Evolutionary conservation across 306 rosid genomes (phyloP), one percentile per base, ranked within the genome.

Genomic region (Arachis stenosperma): DNA sequence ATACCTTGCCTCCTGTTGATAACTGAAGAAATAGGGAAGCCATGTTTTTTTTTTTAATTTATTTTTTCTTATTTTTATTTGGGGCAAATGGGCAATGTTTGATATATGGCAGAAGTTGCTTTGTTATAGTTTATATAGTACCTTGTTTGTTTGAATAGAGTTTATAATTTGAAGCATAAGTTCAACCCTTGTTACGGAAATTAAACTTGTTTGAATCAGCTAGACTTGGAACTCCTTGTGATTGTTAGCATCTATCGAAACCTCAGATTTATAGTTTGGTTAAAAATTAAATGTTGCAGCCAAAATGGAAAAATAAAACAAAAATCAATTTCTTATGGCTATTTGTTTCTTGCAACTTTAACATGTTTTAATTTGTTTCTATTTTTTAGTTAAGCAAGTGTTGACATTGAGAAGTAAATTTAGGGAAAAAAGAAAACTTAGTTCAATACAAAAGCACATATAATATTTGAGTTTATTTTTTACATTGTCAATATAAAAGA

Each of bases 1-100:
- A 65, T 77, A 79, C 84, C 41, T 59, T 47, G 50, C 72, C 81
- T 57, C 33, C 46, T 58, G 68, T 37, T 79, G 73, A 67, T 75
- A 79, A 74, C 36, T 46, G 77, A 27, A 63, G 69, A 65, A 62
- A 27, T 74, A 14, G 72, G 68, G 69, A 69, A 60, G 36, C 72
- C 46, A 33, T 43, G 70, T 27, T 78, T 69, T 51, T 33, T 33
- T 4, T 33, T 33, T 22, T 17, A 22, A 22, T 22, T 22, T 22
- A 22, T 22, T 22, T 33, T 33, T 33, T 33, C 37, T 33, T 36
- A 57, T 73, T 69, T 65, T 41, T 7, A 53, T 50, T n/a, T n/a
- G 13, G 11, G 13, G 13, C 17, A 17, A 17, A 17, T 17, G 17
- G 17, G 17, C 3, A 6, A 7, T 54, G 15, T 53, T 77, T 33